phyloP scores from a whole-genome alignment of 1,284 basidiomycete genomes.

The Boletus semigastroideus region DNA sequence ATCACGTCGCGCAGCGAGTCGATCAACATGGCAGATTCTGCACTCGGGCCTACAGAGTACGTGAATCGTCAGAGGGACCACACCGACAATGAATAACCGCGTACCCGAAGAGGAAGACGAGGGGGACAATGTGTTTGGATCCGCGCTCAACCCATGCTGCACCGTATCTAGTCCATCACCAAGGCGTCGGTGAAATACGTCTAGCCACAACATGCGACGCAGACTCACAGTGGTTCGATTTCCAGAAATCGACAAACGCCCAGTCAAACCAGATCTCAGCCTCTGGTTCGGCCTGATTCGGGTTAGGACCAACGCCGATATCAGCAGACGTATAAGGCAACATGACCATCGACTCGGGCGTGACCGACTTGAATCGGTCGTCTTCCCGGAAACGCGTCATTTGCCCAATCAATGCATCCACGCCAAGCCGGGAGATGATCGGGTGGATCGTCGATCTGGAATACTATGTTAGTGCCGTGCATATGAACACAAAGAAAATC shows the following conservation, averaged over 20 bases:
- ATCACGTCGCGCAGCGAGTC: constrained; percentile 80
- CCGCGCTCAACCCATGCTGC: constrained; percentile 63
- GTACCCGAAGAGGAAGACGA: constrained; percentile 52
- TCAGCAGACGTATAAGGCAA: constrained; percentile 43
- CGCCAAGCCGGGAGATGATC: constrained; percentile 82
- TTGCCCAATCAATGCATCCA: constrained; percentile 87
- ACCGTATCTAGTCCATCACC: constrained; percentile 35
- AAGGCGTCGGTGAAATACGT: background rate
- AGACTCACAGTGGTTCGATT: constrained; percentile 88
- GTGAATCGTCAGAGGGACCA: background rate
- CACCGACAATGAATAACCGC: background rate
- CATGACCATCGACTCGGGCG: constrained; percentile 73
- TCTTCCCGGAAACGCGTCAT: constrained; percentile 89
- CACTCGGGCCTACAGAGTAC: constrained; percentile 54
- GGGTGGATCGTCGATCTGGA: constrained; percentile 79
- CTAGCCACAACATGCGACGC: constrained; percentile 8
- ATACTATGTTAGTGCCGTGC: background rate
- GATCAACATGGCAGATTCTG: constrained; percentile 78
- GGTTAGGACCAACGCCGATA: constrained; percentile 17
- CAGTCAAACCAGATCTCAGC: constrained; percentile 98
- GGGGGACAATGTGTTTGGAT: constrained; percentile 61
- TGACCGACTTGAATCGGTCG: constrained; percentile 85
- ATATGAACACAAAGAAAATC: background rate
- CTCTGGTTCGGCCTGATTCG: constrained; percentile 50
- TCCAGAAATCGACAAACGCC: constrained; percentile 99